Base-by-base conservation (phyloP, 129 eudicot genomes). In the Flaveria linearis region DNA sequence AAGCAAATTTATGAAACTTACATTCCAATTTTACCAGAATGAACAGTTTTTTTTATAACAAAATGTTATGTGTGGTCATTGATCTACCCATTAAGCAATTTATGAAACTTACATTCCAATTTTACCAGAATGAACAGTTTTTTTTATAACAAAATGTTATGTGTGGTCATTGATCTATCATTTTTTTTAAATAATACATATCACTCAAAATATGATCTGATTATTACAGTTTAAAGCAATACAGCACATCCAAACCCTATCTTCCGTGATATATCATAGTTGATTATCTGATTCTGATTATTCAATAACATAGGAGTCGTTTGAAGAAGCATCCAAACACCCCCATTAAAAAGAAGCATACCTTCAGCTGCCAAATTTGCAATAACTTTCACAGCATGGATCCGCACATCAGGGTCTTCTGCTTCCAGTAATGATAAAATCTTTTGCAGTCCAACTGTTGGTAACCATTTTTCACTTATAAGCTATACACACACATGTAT, bases 341-440 rank as follows among this genome's bases (percentile, higher is more conserved):
- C 2, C 42, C 16, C 43, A 5, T 63, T 45, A 46, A 70, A 52
- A 18, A 49, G 72, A 66, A 69, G 70, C 52, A 67, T 85, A 92
- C 98, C 98, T 90, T 92, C 98, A 28, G 98, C 98, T 20, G 98
- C 98, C 64, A 92, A 85, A 84, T 92, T 92, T 15, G 98, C 98
- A 9, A 92, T 95, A 51, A 92, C 98, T 85, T 92, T 92, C 6
- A 92, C 96, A 68, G 98, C 98, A 84, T 92, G 98, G 70, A 92
- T 90, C 26, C 92, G 90, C 67, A 92, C 98, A 76, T 90, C 98
- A 64, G 92, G 87, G 76, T 92, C 98, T 52, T 88, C 96, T 56
- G 96, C 87, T 81, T 92, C 96, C 25, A 92, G 89, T 73, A 92
- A 85, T 2, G 94, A 88, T 81, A 92, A 75, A 61, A 92, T 92